Percentiles rank a stretch among this genome's conserved stretches.
Conservation (phyloP, 129 eudicot species). For the Centaurea solstitialis region DNA sequence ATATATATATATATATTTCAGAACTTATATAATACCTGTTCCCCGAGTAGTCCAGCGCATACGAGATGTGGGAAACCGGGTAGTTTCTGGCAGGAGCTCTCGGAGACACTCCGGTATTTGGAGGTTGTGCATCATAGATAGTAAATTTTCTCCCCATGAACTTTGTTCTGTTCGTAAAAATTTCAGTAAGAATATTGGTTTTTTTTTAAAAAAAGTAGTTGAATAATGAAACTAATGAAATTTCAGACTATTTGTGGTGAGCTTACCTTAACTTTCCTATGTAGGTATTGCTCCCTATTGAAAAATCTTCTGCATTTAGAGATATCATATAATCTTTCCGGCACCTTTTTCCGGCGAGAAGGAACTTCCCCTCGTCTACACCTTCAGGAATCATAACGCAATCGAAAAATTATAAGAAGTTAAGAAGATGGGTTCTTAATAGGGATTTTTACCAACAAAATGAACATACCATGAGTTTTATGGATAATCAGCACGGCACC, state of each 20-base stretch:
- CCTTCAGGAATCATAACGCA: background rate
- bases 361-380: conserved; percentile 78
- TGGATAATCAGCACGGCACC: background rate
- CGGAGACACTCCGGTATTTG: conserved; percentile 69
- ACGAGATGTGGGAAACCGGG: conserved; percentile 76
- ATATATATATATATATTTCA: background rate
- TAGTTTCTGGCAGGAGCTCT: conserved; percentile 74
- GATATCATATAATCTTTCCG: conserved; percentile 87
- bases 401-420: background rate
- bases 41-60: conserved; percentile 85
- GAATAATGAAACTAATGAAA: too few species aligned
- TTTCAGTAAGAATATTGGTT: background rate
- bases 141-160: conserved; percentile 92
- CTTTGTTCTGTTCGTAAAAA: conserved; percentile 60
- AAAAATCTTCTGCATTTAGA: conserved; percentile 59
- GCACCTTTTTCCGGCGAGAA: conserved; percentile 77
- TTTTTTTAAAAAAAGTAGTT: background rate
- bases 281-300: conserved; percentile 69
- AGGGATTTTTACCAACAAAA: background rate
- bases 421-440: background rate
- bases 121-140: conserved; percentile 79
- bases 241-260: background rate
- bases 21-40: conserved; percentile 54
- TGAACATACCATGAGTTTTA: background rate
- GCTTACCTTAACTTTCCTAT: conserved; percentile 87